Percentiles rank a stretch among this genome's conserved stretches.
Evolutionary conservation across 1,284 basidiomycete species (phyloP).

Genomic region (Cystobasidium pallidum): DNA sequence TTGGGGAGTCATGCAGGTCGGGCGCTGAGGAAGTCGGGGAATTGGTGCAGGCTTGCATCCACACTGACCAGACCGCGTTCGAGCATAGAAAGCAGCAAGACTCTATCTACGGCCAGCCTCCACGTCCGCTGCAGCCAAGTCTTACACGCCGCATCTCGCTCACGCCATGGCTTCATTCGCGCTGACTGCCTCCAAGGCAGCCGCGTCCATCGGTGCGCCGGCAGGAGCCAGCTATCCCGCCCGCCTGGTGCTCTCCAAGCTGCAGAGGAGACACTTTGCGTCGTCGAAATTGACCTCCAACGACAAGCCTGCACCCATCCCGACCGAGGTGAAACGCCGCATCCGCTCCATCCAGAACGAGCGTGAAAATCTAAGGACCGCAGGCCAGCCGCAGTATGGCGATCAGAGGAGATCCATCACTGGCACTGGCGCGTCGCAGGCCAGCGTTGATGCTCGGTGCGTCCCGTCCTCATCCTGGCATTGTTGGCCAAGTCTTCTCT

Average conservation of each 20-base stretch:
- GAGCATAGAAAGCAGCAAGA: too few species aligned
- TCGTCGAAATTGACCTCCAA: not conserved
- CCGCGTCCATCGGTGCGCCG: slow-evolving; percentile 2
- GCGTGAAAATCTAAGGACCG: slow-evolving; percentile 39
- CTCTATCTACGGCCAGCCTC: too few species aligned
- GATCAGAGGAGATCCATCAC: slow-evolving; percentile 29
- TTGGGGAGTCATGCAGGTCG: not conserved
- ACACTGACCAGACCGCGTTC: not conserved
- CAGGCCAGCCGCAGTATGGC: slow-evolving; percentile 28
- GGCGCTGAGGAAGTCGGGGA: not conserved
- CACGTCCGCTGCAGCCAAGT: too few species aligned
- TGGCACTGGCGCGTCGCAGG: slow-evolving; percentile 17
- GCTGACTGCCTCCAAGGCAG: slow-evolving; percentile 2
- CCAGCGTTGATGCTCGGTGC: slow-evolving; percentile 35
- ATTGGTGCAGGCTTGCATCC: not conserved
- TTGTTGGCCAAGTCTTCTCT: too few species aligned
- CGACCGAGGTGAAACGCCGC: slow-evolving; percentile 35
- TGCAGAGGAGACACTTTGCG: slow-evolving; percentile 17
- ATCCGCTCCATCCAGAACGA: slow-evolving; percentile 40
- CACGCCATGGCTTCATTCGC: slow-evolving; percentile 37
- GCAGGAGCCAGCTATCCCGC: slow-evolving; percentile 6
- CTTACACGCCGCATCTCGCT: too few species aligned
- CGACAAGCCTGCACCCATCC: slow-evolving; percentile 15
- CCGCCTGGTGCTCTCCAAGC: slow-evolving; percentile 14
- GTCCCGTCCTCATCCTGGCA: too few species aligned